These are phyloP conservation scores for Letharia lupina DNA, from an alignment of 495 filamentous ascomycete species.

Conservation along the genomic window DNA sequence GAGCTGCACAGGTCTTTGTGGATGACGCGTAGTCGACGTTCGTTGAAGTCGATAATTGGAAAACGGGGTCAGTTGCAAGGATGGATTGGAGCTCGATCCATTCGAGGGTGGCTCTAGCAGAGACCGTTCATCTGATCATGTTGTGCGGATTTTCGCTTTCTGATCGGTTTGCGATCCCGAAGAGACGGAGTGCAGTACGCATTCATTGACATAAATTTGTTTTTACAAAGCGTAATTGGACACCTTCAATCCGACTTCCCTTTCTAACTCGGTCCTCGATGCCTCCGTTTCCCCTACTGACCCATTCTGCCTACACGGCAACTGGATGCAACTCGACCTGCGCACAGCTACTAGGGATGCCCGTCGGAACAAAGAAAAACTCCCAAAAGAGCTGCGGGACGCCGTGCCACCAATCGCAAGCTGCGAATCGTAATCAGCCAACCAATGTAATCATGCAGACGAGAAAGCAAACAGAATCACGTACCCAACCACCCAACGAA, in stretches of 20 bases:
- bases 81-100: too few species aligned
- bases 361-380: conserved; percentile 27
- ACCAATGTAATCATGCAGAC: background rate
- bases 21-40: too few species aligned
- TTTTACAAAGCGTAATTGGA: background rate
- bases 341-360: conserved; percentile 40
- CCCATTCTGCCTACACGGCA: background rate
- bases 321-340: conserved; percentile 33
- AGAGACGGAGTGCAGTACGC: background rate
- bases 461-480: conserved; percentile 16
- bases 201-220: background rate
- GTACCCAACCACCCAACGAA: conserved; percentile 48
- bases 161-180: too few species aligned
- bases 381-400: conserved; percentile 48
- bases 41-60: too few species aligned
- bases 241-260: background rate
- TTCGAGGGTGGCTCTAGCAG: too few species aligned
- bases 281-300: background rate
- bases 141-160: too few species aligned
- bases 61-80: too few species aligned
- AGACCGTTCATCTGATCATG: too few species aligned
- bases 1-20: too few species aligned
- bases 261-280: background rate
- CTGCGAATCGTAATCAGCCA: conserved; percentile 26
- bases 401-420: conserved; percentile 50